Conservation (phyloP, 495 filamentous ascomycete species). For the Aspergillus leporis region DNA sequence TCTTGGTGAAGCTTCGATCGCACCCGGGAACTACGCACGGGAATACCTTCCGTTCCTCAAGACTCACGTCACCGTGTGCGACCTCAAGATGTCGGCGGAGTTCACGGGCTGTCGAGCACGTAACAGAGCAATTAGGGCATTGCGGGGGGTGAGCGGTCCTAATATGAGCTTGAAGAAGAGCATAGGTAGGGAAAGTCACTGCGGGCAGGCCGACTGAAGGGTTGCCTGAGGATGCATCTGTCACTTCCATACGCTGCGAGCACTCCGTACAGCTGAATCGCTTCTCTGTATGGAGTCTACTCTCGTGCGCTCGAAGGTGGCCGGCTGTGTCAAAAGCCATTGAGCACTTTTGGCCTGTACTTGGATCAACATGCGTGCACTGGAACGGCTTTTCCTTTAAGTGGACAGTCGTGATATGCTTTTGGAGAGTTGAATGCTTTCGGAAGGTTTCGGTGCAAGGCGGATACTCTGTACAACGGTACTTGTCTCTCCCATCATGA, state of each 20-base stretch:
- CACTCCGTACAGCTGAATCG: conserved; percentile 76
- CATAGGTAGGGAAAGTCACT: conserved; percentile 69
- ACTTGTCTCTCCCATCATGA: conserved; percentile 68
- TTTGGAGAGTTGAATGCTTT: conserved; percentile 82
- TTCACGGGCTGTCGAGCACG: conserved; percentile 59
- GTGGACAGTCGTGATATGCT: conserved; percentile 75
- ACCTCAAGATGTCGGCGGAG: conserved; percentile 71
- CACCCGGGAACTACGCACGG: conserved; percentile 66
- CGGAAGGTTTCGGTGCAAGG: conserved; percentile 80
- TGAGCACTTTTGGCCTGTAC: conserved; percentile 59
- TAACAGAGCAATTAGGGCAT: conserved; percentile 70
- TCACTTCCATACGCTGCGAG: conserved; percentile 32
- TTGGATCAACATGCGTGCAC: conserved; percentile 60
- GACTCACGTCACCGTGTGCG: conserved; percentile 60
- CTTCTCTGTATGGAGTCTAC: conserved; percentile 64
- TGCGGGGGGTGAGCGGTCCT: conserved; percentile 67
- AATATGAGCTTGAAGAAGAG: conserved; percentile 70
- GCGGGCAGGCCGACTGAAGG: conserved; percentile 4
- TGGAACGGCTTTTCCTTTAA: conserved; percentile 65
- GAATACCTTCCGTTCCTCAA: conserved; percentile 62
- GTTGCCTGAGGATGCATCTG: conserved; percentile 7
- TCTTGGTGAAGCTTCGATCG: conserved; percentile 70
- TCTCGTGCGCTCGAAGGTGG: conserved; percentile 69
- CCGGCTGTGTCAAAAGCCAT: conserved; percentile 70
- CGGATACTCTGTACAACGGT: conserved; percentile 69